Percentiles rank a stretch among this genome's conserved stretches.
Evolutionary conservation across 2,329 filamentous ascomycete species (phyloP).

Genomic region (Talaromyces rugulosus): DNA sequence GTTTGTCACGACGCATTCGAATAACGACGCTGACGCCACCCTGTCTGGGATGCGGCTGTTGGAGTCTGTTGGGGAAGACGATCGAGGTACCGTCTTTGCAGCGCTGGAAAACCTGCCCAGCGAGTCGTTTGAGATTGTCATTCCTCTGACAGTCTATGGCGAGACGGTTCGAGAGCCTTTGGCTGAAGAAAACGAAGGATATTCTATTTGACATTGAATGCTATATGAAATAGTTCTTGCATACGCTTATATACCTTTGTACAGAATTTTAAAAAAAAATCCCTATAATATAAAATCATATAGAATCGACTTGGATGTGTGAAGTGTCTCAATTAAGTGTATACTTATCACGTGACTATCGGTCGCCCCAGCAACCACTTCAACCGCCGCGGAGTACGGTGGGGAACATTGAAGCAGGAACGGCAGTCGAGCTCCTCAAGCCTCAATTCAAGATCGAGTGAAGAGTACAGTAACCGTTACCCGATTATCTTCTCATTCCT

Average conservation of each 20-base stretch:
- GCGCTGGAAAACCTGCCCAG: constrained; percentile 74
- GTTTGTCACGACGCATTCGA: constrained; percentile 72
- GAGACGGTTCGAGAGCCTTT: constrained; percentile 45
- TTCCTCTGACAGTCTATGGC: constrained; percentile 76
- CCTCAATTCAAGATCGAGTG: neutral
- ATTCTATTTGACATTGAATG: constrained; percentile 29
- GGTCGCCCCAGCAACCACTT: neutral
- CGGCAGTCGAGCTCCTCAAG: neutral
- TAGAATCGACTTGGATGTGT: neutral
- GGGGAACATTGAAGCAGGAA: neutral
- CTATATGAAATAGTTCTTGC: neutral
- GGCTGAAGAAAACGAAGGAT: constrained; percentile 37
- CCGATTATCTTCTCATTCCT: neutral
- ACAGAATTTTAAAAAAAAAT: neutral
- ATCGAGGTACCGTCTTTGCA: constrained; percentile 71
- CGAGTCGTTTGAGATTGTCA: constrained; percentile 86
- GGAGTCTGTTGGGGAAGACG: constrained; percentile 74
- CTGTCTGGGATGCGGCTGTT: constrained; percentile 54
- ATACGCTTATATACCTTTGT: neutral
- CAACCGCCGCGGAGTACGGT: neutral
- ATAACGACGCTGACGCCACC: constrained; percentile 32
- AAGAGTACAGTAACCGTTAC: neutral
- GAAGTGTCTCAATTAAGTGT: too few species aligned
- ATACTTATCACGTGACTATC: neutral
- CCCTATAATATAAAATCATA: neutral